phyloP scores from a whole-genome alignment of 225 moss, liverwort and hornwort species.

The Bryum argenteum region DNA sequence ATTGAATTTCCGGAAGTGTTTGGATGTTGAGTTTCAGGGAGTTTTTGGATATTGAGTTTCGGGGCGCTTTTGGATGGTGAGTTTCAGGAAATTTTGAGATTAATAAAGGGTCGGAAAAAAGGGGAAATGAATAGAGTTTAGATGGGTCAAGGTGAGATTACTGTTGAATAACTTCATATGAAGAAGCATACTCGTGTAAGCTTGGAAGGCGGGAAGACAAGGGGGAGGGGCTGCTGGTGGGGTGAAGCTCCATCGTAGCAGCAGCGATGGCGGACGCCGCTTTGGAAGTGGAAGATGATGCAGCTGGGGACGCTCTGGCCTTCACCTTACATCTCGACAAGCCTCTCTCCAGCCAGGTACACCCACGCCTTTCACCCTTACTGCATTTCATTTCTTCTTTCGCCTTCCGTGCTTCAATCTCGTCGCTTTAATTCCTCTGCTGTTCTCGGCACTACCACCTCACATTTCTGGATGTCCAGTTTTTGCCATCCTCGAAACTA shows the following conservation, averaged over 20 bases:
- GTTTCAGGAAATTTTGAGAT: no score
- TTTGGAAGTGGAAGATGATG: conserved; percentile 23
- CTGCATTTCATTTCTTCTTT: conserved; percentile 18
- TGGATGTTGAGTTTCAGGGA: no score
- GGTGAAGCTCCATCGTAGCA: background rate
- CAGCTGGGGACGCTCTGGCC: conserved; percentile 33
- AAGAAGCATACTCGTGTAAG: no score
- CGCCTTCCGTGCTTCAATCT: background rate
- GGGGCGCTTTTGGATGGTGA: no score
- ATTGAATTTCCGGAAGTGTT: no score
- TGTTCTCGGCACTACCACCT: background rate
- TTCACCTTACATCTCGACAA: conserved; percentile 70
- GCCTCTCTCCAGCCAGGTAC: conserved; percentile 52
- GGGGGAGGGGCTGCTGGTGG: no score
- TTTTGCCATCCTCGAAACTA: background rate
- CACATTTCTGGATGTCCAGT: background rate
- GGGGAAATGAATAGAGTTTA: no score
- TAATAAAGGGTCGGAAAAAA: no score
- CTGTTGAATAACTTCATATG: no score
- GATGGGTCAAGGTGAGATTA: no score
- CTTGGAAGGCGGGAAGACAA: no score
- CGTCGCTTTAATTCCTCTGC: conserved; percentile 9
- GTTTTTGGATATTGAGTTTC: no score
- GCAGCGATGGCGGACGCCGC: conserved; percentile 46
- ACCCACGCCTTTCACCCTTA: background rate